phyloP scores from a whole-genome alignment of 331 rosid species.

The Erythrophleum ivorense region DNA sequence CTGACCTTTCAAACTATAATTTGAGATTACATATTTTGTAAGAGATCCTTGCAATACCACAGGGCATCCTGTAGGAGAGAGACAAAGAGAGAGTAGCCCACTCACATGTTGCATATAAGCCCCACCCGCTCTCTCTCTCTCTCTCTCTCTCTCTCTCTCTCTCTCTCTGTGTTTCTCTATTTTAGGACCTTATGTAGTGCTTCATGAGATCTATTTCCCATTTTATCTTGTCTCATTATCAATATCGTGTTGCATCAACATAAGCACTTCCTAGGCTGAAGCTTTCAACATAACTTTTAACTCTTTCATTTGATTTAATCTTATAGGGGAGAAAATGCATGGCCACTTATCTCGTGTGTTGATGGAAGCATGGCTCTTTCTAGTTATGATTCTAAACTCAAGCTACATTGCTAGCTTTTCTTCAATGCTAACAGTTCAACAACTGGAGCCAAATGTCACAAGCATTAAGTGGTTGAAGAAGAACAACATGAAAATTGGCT shows the following conservation, averaged over 20 bases:
- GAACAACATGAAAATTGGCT: conserved; percentile 57
- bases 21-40: not conserved
- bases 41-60: not conserved
- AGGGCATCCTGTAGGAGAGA: not conserved
- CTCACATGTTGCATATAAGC: not conserved
- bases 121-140: not conserved
- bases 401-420: conserved; percentile 83
- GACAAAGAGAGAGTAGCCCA: too few relatives aligned
- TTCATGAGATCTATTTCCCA: not conserved
- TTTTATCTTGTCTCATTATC: not conserved
- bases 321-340: conserved; percentile 57
- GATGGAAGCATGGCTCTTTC: conserved; percentile 60
- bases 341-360: conserved; percentile 58
- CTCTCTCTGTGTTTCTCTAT: not conserved
- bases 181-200: not conserved
- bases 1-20: not conserved
- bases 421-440: conserved; percentile 66
- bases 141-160: not conserved
- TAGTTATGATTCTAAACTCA: conserved; percentile 64
- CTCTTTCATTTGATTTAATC: conserved; percentile 12
- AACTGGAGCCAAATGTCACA: conserved; percentile 45
- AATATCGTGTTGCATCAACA: not conserved
- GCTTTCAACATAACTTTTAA: not conserved
- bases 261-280: not conserved
- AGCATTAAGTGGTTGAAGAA: conserved; percentile 57